A percentile compares a stretch with the other conserved stretches of the same genome.
phyloP scores from a whole-genome alignment of 2,329 filamentous ascomycete genomes.

The Hymenoscyphus fraxineus region DNA sequence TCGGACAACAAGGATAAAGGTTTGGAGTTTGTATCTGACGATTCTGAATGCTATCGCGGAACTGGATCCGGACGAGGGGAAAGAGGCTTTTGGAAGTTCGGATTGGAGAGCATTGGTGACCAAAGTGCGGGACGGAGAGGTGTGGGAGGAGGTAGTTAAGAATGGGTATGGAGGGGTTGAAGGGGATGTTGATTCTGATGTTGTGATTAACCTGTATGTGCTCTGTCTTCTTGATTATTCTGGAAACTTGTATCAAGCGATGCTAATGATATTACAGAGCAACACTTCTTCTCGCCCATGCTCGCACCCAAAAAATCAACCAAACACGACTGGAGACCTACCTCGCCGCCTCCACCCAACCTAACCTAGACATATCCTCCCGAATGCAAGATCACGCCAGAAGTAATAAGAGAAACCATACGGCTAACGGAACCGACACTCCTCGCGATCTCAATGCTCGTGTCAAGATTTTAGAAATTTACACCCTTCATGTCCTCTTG shows the following conservation, averaged over 20 bases:
- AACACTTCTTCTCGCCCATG: conserved; percentile 86
- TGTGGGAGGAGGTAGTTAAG: conserved; percentile 92
- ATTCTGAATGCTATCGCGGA: conserved; percentile 89
- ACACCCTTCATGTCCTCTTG: conserved; percentile 90
- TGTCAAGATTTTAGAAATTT: conserved; percentile 90
- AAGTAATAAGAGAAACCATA: conserved; percentile 52
- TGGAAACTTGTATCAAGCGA: conserved; percentile 12
- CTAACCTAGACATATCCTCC: conserved; percentile 67
- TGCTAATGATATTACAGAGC: conserved; percentile 53
- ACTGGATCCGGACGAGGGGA: conserved; percentile 84
- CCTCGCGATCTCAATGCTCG: conserved; percentile 79
- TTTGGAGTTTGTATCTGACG: conserved; percentile 96
- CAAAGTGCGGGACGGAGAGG: conserved; percentile 80
- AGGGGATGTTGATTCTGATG: conserved; percentile 88
- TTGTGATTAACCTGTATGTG: conserved; percentile 79
- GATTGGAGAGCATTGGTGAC: conserved; percentile 79
- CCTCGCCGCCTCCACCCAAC: conserved; percentile 70
- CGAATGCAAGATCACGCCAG: conserved; percentile 58
- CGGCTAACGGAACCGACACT: conserved; percentile 67
- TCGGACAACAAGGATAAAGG: conserved; percentile 80
- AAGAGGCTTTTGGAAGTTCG: conserved; percentile 77
- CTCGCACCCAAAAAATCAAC: conserved; percentile 75
- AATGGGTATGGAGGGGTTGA: conserved; percentile 86
- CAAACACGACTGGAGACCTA: conserved; percentile 87
- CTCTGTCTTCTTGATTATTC: conserved; percentile 6